Conservation (phyloP, 805 yeast genomes). For the Nakazawaea populi region DNA sequence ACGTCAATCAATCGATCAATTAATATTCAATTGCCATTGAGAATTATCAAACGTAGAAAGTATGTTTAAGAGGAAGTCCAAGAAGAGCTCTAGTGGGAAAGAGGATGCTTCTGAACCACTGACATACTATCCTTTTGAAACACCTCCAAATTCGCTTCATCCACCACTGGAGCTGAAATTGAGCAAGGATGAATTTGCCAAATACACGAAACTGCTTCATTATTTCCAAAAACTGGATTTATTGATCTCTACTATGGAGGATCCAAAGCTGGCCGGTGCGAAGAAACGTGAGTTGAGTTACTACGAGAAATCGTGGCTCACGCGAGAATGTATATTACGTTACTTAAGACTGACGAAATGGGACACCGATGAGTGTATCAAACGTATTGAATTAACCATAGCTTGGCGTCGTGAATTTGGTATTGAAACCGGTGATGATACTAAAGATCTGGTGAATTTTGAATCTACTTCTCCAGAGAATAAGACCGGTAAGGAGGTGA, state of each 20-base stretch:
- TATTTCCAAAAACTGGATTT: constrained; percentile 55
- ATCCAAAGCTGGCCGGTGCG: constrained; percentile 20
- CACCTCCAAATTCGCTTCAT: neutral
- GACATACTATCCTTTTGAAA: constrained; percentile 7
- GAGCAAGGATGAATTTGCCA: constrained; percentile 46
- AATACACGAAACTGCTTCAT: constrained; percentile 53
- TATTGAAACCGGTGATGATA: constrained; percentile 40
- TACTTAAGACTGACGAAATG: constrained; percentile 94
- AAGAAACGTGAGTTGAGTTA: constrained; percentile 27
- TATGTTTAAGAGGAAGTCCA: neutral
- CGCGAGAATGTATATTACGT: constrained; percentile 85
- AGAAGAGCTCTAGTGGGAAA: neutral
- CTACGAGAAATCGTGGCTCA: constrained; percentile 85
- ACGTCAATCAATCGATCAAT: neutral
- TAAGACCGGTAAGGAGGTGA: constrained; percentile 88
- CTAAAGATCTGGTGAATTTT: constrained; percentile 35
- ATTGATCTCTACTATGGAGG: constrained; percentile 45
- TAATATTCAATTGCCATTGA: neutral
- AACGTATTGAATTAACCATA: constrained; percentile 68
- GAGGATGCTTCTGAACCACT: neutral
- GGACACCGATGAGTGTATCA: constrained; percentile 64
- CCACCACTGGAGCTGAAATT: constrained; percentile 25
- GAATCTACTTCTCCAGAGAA: constrained; percentile 60
- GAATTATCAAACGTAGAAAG: neutral
- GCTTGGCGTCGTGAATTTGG: constrained; percentile 96